phyloP scores from a whole-genome alignment of 2,329 filamentous ascomycete species.

The Diaporthe citriasiana region DNA sequence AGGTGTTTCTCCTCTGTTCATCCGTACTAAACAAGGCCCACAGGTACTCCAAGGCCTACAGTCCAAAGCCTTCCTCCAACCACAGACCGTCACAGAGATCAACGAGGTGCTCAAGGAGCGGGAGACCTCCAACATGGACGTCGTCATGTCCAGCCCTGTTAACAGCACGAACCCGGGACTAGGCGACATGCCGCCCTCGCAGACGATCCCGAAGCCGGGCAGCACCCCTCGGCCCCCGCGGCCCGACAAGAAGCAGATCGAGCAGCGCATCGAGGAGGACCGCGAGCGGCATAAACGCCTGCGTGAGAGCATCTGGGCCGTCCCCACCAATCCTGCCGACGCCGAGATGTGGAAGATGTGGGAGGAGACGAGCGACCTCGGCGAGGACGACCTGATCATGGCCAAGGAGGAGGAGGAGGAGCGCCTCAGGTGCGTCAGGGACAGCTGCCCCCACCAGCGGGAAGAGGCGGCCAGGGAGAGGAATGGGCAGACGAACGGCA shows the following conservation, averaged over 20 bases:
- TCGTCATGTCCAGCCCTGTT: conserved; percentile 65
- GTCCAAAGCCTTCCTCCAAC: conserved; percentile 78
- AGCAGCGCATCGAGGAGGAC: conserved; percentile 97
- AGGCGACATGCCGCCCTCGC: conserved; percentile 58
- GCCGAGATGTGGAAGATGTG: conserved; percentile 84
- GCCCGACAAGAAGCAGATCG: conserved; percentile 88
- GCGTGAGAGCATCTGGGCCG: conserved; percentile 93
- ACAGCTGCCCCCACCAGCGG: conserved; percentile 55
- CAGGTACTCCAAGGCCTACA: conserved; percentile 79
- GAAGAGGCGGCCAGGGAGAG: conserved; percentile 39
- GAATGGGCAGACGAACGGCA: conserved; percentile 42
- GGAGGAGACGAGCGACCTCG: conserved; percentile 89
- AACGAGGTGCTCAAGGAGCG: conserved; percentile 87
- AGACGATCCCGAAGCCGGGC: conserved; percentile 55
- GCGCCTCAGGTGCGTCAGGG: conserved; percentile 54
- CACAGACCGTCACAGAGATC: conserved; percentile 82
- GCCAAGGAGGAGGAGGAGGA: conserved; percentile 79
- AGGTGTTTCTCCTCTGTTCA: too few relatives aligned
- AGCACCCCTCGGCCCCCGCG: conserved; percentile 50
- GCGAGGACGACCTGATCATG: conserved; percentile 86
- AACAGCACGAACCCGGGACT: conserved; percentile 57
- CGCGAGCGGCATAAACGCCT: conserved; percentile 93
- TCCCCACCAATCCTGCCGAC: conserved; percentile 73
- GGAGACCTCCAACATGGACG: conserved; percentile 73
- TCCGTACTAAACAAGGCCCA: neutral